Percentiles rank a stretch among this genome's conserved stretches.
These are phyloP conservation scores for Fragaria vesca DNA, from an alignment of 306 rosid species.

Conservation along the genomic window DNA sequence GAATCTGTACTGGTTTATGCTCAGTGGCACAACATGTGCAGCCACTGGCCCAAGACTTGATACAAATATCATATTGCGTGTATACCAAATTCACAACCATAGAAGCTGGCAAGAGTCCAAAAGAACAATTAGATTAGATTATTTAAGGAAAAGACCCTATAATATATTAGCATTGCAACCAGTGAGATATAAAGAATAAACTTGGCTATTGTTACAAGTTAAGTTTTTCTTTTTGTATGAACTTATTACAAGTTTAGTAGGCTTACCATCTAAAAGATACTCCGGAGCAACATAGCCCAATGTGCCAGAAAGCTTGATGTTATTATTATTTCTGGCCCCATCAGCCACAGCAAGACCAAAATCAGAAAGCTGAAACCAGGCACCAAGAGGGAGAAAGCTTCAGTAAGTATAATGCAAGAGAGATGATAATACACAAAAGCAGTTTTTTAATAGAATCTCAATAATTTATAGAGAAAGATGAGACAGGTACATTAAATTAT, in stretches of 20 bases:
- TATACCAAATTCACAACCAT: constrained; percentile 26
- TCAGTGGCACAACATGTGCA: constrained; percentile 33
- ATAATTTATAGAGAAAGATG: constrained; percentile 5
- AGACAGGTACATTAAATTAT: constrained; percentile 11
- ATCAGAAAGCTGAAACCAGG: constrained; percentile 82
- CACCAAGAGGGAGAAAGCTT: constrained; percentile 19
- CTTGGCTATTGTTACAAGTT: constrained; percentile 25
- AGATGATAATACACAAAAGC: constrained; percentile 13
- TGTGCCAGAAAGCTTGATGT: constrained; percentile 85
- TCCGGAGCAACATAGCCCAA: constrained; percentile 96
- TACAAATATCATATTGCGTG: constrained; percentile 24
- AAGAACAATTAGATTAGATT: constrained; percentile 33
- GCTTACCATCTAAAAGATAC: constrained; percentile 91
- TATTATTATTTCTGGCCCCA: constrained; percentile 78
- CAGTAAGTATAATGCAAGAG: constrained; percentile 25
- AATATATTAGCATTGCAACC: constrained; percentile 17
- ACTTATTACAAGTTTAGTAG: constrained; percentile 35
- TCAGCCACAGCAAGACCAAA: constrained; percentile 83
- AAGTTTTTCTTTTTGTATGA: constrained; percentile 1
- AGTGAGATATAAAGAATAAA: constrained; percentile 22
- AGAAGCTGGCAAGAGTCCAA: constrained; percentile 35
- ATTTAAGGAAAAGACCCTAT: constrained; percentile 28
- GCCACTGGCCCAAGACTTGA: constrained; percentile 22
- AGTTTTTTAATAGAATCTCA: constrained; percentile 8
- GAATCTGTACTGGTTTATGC: constrained; percentile 4